Percentiles rank a stretch among this genome's conserved stretches.
These are phyloP conservation scores for Gnomoniopsis sp. DNA, from an alignment of 2,329 filamentous ascomycete genomes.

Conservation along the genomic window DNA sequence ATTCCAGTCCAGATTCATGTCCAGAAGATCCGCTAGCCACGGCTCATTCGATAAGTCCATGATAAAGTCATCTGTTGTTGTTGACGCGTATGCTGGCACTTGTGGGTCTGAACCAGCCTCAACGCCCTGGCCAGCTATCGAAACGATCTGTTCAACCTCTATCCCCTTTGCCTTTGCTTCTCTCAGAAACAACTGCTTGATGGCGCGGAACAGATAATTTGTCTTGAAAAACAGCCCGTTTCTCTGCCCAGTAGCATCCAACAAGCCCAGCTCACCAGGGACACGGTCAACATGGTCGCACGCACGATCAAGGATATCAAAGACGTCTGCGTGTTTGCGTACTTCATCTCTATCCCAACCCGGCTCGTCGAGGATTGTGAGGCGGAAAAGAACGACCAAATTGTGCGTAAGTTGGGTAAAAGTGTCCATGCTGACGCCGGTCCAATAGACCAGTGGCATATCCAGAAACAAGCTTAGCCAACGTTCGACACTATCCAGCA, in stretches of 20 bases:
- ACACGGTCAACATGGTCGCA: conserved; percentile 16
- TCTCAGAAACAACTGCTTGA: conserved; percentile 22
- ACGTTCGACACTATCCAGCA: conserved; percentile 18
- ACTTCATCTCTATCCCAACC: conserved; percentile 24
- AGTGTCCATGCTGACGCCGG: conserved; percentile 21
- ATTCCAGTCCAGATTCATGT: neutral
- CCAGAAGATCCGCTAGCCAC: conserved; percentile 7
- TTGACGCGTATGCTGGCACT: neutral
- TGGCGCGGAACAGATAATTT: conserved; percentile 16
- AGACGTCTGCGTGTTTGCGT: conserved; percentile 21
- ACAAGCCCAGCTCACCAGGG: conserved; percentile 15
- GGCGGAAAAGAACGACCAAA: conserved; percentile 24
- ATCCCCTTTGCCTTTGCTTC: conserved; percentile 10
- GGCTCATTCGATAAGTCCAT: conserved; percentile 2
- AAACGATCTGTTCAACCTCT: neutral
- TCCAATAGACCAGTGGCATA: conserved; percentile 19
- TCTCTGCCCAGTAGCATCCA: conserved; percentile 20
- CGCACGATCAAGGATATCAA: conserved; percentile 21
- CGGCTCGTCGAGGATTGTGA: conserved; percentile 21
- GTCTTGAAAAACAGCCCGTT: conserved; percentile 24
- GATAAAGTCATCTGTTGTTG: neutral
- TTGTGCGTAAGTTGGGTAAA: conserved; percentile 25
- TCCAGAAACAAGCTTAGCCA: conserved; percentile 19
- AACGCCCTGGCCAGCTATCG: neutral
- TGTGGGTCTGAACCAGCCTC: neutral